Evolutionary conservation across 2,329 filamentous ascomycete species (phyloP), one percentile per base, ranked within the genome.

Genomic region (Pseudocercospora fijiensis): DNA sequence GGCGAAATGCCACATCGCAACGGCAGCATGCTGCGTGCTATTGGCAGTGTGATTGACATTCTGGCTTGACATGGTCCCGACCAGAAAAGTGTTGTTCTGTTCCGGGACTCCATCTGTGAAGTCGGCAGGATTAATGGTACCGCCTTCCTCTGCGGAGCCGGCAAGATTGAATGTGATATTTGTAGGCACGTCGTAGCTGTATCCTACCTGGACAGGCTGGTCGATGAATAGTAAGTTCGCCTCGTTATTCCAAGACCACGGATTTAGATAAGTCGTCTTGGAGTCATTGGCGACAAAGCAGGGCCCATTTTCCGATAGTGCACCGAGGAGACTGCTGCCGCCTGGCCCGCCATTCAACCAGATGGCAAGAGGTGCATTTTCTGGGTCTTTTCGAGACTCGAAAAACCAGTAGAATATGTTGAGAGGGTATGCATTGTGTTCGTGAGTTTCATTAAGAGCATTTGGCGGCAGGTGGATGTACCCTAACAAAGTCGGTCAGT

Each of bases 321-420:
- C 68, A 1, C 84, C 84, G 63, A 86, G 83, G 71, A 86, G 76
- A 9, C 80, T 83, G 64, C 82, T 80, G 16, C 76, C 79, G 1
- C 85, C 84, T 16, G 86, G 85, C 0, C 86, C 86, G 18, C 85
- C 85, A 62, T 86, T 85, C 73, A 88, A 80, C 82, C 84, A 88
- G 28, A 87, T 82, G 0, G 82, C 80, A 2, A 88, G 75, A 0
- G 85, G 86, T 0, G 84, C 85, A 69, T 83, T 83, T 8, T 74
- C 70, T 1, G 85, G 81, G 70, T 85, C 80, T 59, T 85, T 82
- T 16, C 85, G 78, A 0, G 85, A 80, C 65, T 87, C 85, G 68
- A 88, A 88, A 71, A 86, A 88, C 85, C 86, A 59, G 73, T 88
- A 88, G 73, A 86, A 88, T 0, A 77, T 77, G 58, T 81, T 68